phyloP scores from a whole-genome alignment of 805 yeast genomes.

The Priceomyces melissophilus region DNA sequence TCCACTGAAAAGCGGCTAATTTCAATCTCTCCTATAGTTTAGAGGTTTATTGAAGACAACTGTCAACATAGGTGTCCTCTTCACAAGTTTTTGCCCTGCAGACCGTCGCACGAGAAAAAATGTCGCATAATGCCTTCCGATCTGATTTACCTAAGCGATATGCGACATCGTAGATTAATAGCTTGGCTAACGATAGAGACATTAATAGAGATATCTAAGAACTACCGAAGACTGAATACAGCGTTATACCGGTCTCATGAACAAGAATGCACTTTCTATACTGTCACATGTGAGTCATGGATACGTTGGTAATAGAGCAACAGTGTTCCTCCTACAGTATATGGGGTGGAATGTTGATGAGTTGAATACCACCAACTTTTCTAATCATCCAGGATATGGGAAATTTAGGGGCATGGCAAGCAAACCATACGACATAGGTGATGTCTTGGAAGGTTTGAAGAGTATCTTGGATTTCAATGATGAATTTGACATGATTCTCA shows the following conservation, averaged over 20 bases:
- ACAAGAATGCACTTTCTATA: conserved; percentile 37
- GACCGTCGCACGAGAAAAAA: too few species aligned
- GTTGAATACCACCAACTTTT: conserved; percentile 60
- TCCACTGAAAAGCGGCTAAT: too few species aligned
- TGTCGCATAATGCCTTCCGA: too few species aligned
- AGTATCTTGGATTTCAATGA: conserved; percentile 29
- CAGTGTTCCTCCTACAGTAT: conserved; percentile 61
- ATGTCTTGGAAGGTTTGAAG: conserved; percentile 29
- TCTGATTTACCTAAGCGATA: too few species aligned
- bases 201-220: too few species aligned
- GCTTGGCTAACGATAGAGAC: too few species aligned
- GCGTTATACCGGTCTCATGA: conserved; percentile 1
- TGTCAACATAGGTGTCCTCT: too few species aligned
- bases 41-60: too few species aligned
- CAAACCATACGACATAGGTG: conserved; percentile 25
- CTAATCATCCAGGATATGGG: conserved; percentile 74
- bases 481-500: conserved; percentile 60
- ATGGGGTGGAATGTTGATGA: conserved; percentile 71
- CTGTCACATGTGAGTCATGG: conserved; percentile 76
- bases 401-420: conserved; percentile 47
- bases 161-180: too few species aligned
- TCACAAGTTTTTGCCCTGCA: too few species aligned
- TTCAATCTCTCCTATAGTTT: too few species aligned
- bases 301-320: conserved; percentile 67
- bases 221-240: too few species aligned